phyloP scores from a whole-genome alignment of 2,329 filamentous ascomycete genomes.

The Colletotrichum tamarilloi region DNA sequence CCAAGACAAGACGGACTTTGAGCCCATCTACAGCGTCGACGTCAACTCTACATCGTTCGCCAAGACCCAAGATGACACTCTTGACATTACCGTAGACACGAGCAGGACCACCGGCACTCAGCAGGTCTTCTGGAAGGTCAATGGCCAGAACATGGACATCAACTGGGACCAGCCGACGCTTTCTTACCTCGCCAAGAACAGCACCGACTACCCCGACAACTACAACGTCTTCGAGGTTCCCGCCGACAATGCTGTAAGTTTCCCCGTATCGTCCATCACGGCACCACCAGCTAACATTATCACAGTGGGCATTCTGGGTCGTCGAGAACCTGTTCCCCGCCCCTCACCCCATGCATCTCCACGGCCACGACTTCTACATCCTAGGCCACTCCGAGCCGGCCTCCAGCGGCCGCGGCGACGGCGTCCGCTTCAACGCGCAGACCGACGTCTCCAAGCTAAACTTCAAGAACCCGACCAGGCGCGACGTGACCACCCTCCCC shows the following conservation, averaged over 20 bases:
- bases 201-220: conserved; percentile 10
- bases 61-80: conserved; percentile 38
- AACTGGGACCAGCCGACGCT: conserved; percentile 55
- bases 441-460: conserved; percentile 48
- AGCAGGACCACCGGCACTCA: conserved; percentile 37
- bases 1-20: conserved; percentile 38
- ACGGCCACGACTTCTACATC: conserved; percentile 58
- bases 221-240: conserved; percentile 34
- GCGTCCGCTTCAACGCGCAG: conserved; percentile 41
- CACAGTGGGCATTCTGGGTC: conserved; percentile 35
- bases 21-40: conserved; percentile 42
- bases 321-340: conserved; percentile 32
- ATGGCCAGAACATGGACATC: conserved; percentile 47
- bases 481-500: conserved; percentile 58
- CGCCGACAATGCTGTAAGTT: conserved; percentile 12
- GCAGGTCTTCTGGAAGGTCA: conserved; percentile 47
- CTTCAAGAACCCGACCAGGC: conserved; percentile 54
- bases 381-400: conserved; percentile 43
- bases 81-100: conserved; percentile 40
- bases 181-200: conserved; percentile 37
- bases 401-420: conserved; percentile 15
- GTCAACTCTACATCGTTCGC: conserved; percentile 42
- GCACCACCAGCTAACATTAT: not conserved
- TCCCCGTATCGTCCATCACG: too few species aligned
- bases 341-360: conserved; percentile 32